phyloP scores from a whole-genome alignment of 2,329 filamentous ascomycete species.

The Phialocephala sp. region DNA sequence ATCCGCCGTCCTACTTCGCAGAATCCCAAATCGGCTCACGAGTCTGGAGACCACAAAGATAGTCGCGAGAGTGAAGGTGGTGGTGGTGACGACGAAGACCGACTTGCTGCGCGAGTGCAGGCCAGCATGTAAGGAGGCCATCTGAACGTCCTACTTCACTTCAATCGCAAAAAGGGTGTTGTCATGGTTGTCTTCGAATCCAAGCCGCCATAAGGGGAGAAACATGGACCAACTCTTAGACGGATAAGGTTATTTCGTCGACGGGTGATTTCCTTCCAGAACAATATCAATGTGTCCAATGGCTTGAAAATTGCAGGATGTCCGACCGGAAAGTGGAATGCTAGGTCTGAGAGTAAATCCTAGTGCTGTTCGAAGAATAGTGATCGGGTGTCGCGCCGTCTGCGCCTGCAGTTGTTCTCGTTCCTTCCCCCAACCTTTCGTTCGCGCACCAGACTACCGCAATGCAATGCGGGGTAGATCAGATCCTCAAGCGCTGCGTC shows the following conservation, averaged over 20 bases:
- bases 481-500: neutral
- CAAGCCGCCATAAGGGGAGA: conserved; percentile 20
- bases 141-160: conserved; percentile 4
- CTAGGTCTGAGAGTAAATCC: neutral
- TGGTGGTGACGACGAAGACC: conserved; percentile 73
- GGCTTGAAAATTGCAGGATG: neutral
- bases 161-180: neutral
- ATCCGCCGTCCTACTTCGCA: conserved; percentile 74
- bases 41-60: conserved; percentile 78
- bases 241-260: neutral
- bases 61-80: conserved; percentile 71
- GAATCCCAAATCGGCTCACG: conserved; percentile 73
- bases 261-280: neutral
- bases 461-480: neutral
- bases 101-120: conserved; percentile 50
- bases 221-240: neutral
- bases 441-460: too few relatives aligned
- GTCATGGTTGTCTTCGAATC: conserved; percentile 29
- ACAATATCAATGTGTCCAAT: neutral
- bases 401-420: too few relatives aligned
- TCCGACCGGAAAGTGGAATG: neutral
- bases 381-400: too few relatives aligned
- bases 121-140: neutral
- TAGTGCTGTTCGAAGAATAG: neutral
- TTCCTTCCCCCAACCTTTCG: too few relatives aligned